Percentiles rank a stretch among this genome's conserved stretches.
Conservation (phyloP, 345 rosid species). For the Salix dunnii region DNA sequence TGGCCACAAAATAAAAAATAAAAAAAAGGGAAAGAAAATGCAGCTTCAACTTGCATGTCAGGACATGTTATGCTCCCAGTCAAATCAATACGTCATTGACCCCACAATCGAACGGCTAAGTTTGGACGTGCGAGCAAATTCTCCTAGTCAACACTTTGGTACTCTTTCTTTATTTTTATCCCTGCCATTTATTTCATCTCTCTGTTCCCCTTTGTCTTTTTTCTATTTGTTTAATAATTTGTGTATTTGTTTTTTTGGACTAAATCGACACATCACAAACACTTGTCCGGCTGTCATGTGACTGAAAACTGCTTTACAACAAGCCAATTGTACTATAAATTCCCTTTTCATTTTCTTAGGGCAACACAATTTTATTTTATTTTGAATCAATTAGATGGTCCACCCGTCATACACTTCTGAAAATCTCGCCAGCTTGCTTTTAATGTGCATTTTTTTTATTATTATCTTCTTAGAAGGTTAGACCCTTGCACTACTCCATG, state of each 20-base stretch:
- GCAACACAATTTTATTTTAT: too few species aligned
- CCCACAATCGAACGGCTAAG: conserved; percentile 5
- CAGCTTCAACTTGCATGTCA: background rate
- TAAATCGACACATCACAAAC: background rate
- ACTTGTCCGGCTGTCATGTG: background rate
- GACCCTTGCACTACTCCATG: too few species aligned
- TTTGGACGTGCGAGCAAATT: conserved; percentile 10
- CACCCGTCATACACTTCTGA: background rate
- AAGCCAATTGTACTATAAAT: too few species aligned
- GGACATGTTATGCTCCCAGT: background rate
- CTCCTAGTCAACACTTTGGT: background rate
- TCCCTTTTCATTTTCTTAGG: too few species aligned
- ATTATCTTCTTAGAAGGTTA: too few species aligned
- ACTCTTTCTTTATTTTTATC: background rate
- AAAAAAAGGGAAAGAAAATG: background rate
- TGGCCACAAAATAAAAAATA: background rate
- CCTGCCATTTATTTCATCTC: too few species aligned
- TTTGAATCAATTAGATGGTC: too few species aligned
- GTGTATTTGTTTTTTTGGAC: background rate
- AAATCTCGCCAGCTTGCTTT: background rate
- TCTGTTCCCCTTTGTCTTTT: too few species aligned
- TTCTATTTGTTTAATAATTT: too few species aligned
- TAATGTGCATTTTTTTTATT: background rate
- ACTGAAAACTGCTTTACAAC: background rate
- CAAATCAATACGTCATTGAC: background rate